Base-by-base conservation (phyloP, 2,329 filamentous ascomycete species). In the Xylariaceae sp. region DNA sequence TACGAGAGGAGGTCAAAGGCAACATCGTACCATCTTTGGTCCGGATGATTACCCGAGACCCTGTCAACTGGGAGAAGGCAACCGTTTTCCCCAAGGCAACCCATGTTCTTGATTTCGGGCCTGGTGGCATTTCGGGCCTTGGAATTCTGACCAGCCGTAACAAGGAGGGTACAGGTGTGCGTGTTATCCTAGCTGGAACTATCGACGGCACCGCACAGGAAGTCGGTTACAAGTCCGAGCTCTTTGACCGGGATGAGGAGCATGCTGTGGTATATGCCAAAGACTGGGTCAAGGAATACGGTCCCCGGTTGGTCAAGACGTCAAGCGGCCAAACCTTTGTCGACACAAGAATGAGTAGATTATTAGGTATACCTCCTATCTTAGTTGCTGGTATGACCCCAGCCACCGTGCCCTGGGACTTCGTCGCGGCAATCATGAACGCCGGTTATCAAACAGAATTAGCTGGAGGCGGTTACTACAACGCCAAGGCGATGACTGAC, bases 211-310 rank as follows among this genome's bases (percentile, higher is more conserved):
- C 92, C 19, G 89, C 96, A 57, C 81, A 84, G 29, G 95, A 98
- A 74, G 89, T 99, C 60, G 95, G 95, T 52, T 99, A 97, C 81
- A 99, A 99, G 82, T 89, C 93, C 2, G 95, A 99, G 77, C 82
- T 99, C 49, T 99, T 99, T 67, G 93, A 99, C 72, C 89, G 95
- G 54, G 95, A 99, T 71, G 91, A 93, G 69, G 91, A 97, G 71
- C 87, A 97, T 69, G 93, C 95, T 4, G 89, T 99, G 69, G 95
- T 93, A 74, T 98, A 92, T 72, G 93, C 95, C 47, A 89, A 92
- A 26, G 91, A 99, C 75, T 99, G 96, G 96, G 92, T 99, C 55
- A 96, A 96, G 75, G 93, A 97, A 73, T 93, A 95, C 71, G 93
- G 93, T 9, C 95, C 96, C n/a, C 89, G 88, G 57, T 82, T 99